A percentile compares a stretch with the other conserved stretches of the same genome.
Conservation (phyloP, 2,329 filamentous ascomycete species). For the Ambrosiella xylebori region DNA sequence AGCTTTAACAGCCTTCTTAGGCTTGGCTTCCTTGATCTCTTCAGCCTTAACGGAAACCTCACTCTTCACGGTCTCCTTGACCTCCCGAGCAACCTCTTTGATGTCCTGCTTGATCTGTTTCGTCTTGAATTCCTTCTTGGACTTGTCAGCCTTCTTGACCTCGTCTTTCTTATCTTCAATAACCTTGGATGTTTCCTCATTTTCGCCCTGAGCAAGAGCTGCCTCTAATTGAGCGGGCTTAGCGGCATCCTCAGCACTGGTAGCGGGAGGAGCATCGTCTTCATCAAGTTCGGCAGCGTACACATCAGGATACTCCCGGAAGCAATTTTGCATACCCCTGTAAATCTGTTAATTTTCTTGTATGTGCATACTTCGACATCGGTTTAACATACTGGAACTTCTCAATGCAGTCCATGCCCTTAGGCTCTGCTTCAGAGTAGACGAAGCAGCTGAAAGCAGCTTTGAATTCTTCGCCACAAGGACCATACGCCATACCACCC, state of each 20-base stretch:
- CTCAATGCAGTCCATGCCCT: constrained; percentile 94
- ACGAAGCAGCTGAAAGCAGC: constrained; percentile 96
- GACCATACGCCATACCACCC: constrained; percentile 90
- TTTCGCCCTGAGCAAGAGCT: neutral
- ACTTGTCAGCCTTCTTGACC: neutral
- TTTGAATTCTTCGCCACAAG: constrained; percentile 90
- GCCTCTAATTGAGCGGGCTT: neutral
- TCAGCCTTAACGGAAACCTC: neutral
- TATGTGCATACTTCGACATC: neutral
- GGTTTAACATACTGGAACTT: constrained; percentile 71
- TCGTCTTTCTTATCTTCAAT: neutral
- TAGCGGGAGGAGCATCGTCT: constrained; percentile 33
- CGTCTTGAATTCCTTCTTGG: neutral
- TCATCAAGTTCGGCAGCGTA: constrained; percentile 80
- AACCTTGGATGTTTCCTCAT: neutral
- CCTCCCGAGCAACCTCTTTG: neutral
- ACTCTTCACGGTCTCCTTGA: neutral
- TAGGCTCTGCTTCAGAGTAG: constrained; percentile 84
- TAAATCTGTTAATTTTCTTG: neutral
- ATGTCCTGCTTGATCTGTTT: neutral
- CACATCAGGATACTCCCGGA: constrained; percentile 77
- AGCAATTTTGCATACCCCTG: constrained; percentile 95
- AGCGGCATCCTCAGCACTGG: constrained; percentile 17
- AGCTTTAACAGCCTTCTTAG: neutral
- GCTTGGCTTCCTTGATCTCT: neutral